phyloP scores from a whole-genome alignment of 2,329 filamentous ascomycete species.

The Cladosporium austrohemisphaericum region DNA sequence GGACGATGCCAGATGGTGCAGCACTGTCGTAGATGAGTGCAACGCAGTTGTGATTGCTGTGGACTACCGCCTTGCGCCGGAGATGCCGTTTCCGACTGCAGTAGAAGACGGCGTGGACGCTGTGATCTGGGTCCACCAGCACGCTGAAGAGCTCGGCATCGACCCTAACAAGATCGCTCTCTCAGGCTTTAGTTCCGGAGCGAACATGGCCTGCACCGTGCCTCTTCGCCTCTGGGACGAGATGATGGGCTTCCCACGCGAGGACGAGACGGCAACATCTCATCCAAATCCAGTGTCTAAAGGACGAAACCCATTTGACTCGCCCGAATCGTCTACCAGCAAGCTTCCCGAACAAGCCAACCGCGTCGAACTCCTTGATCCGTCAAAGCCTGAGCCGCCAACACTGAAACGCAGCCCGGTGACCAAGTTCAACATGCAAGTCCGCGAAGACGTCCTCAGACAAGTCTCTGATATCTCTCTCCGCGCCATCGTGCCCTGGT shows the following conservation, averaged over 20 bases:
- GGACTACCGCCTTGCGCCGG: slow-evolving; percentile 59
- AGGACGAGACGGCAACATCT: slow-evolving; percentile 14
- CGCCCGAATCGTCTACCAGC: not conserved
- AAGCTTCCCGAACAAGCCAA: not conserved
- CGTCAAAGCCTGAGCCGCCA: not conserved
- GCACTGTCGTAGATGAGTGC: slow-evolving; percentile 52
- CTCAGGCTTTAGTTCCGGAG: slow-evolving; percentile 61
- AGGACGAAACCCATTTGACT: slow-evolving; percentile 2
- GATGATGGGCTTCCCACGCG: slow-evolving; percentile 31
- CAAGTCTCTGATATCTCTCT: slow-evolving; percentile 42
- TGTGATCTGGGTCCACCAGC: slow-evolving; percentile 54
- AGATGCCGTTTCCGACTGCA: slow-evolving; percentile 59
- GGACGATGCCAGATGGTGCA: slow-evolving; percentile 60
- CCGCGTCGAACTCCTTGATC: slow-evolving; percentile 4
- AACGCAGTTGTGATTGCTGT: slow-evolving; percentile 59
- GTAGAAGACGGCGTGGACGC: slow-evolving; percentile 63
- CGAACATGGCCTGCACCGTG: slow-evolving; percentile 60
- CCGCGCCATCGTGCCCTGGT: slow-evolving; percentile 58
- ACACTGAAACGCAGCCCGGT: slow-evolving; percentile 5
- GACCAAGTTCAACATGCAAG: slow-evolving; percentile 9
- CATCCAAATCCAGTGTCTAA: not conserved
- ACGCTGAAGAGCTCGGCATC: slow-evolving; percentile 55
- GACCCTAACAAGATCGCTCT: slow-evolving; percentile 56
- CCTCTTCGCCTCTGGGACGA: slow-evolving; percentile 55
- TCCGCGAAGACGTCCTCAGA: slow-evolving; percentile 9